Percentiles rank a stretch among this genome's conserved stretches.
Conservation (phyloP, 2,329 filamentous ascomycete genomes). For the Macrophomina tecta region DNA sequence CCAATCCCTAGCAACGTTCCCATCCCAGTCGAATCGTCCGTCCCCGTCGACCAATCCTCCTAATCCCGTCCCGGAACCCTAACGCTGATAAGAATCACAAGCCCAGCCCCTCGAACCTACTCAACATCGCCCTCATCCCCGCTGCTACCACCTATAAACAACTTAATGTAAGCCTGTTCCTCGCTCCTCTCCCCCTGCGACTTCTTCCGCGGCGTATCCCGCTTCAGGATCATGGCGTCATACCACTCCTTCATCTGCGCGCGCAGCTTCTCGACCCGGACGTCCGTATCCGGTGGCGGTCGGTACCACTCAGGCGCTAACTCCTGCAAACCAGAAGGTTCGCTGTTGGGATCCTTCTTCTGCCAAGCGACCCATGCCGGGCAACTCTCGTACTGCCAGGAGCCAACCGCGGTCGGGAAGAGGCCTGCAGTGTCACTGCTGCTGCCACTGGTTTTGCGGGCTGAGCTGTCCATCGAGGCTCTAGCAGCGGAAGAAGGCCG, state of each 20-base stretch:
- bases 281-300: background rate
- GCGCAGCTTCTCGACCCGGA: background rate
- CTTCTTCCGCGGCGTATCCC: background rate
- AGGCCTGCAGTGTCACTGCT: no score
- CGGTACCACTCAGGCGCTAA: background rate
- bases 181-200: constrained; percentile 7
- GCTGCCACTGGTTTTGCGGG: background rate
- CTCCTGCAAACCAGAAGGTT: background rate
- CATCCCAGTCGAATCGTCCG: background rate
- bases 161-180: constrained; percentile 2
- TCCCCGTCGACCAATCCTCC: background rate
- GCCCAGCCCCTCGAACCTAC: background rate
- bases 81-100: background rate
- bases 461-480: background rate
- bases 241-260: constrained; percentile 23
- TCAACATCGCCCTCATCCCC: background rate
- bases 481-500: background rate
- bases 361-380: background rate
- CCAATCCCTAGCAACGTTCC: background rate
- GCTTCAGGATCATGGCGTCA: constrained; percentile 19
- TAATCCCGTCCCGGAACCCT: background rate
- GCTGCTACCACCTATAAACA: background rate
- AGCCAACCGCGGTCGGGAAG: background rate
- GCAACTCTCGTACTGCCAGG: background rate
- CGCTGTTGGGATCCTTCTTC: background rate